Evolutionary conservation across 805 yeast species (phyloP), one percentile per base, ranked within the genome.

Genomic region (Metschnikowia henanensis): DNA sequence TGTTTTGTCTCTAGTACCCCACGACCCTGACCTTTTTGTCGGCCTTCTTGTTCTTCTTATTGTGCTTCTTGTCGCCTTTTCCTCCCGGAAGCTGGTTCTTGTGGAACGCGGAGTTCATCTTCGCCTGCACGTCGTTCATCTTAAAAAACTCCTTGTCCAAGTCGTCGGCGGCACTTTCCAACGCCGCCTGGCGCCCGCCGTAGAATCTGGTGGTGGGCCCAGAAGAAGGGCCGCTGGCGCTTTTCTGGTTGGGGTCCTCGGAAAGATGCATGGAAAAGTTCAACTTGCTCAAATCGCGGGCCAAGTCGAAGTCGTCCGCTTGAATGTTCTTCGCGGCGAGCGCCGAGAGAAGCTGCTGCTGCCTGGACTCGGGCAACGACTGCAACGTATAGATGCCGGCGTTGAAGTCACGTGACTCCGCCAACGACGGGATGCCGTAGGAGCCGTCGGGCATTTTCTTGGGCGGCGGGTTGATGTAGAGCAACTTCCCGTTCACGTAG

Each of bases 401-500:
- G 68, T 94, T 94, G 69, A 90, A 94, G 8, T 61, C 66, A 44
- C 73, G 58, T 17, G 62, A 55, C 44, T 67, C 72, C 23, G 61
- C 59, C 29, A 69, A 42, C 36, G 75, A 74, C 22, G 72, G 66
- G 47, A 77, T 68, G 47, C 81, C 84, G 56, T 80, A 83, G 4
- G 80, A 72, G 12, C 80, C 84, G 39, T 79, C 83, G 4, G 70
- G 81, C 17, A 75, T 61, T 35, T 70, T 70, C 34, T 42, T 54
- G 41, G 98, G 98, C 30, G 99, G 99, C 13, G 98, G 97, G 51
- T 81, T 83, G 32, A 87, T 83, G 60, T 77, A 91, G 37, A 89
- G 70, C 45, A 94, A 71, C 63, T 89, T 91, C 52, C 98, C 99
- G 63, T 80, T 87, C 21, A 95, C 97, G 57, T 90, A 94, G 65